A percentile compares a stretch with the other conserved stretches of the same genome.
Conservation (phyloP, 257 asterid species). For the Echium plantagineum region DNA sequence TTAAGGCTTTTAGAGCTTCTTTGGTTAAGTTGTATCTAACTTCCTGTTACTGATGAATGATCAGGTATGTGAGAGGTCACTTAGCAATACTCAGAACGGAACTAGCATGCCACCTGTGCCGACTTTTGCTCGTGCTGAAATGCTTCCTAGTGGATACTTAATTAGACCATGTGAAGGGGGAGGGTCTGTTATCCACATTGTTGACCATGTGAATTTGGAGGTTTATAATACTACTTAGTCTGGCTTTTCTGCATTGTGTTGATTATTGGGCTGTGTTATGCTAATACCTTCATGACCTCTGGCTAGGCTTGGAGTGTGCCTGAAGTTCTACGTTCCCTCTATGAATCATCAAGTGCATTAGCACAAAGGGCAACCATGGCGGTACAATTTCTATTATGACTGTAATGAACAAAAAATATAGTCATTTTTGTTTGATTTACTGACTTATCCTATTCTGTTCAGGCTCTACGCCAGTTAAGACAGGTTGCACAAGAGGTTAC, state of each 20-base stretch:
- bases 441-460: slow-evolving; percentile 6
- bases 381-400: slow-evolving; percentile 24
- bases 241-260: not conserved
- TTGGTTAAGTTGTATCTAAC: not conserved
- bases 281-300: not conserved
- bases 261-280: not conserved
- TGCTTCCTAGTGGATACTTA: slow-evolving; percentile 80
- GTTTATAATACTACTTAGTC: slow-evolving; percentile 16
- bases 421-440: slow-evolving; percentile 1
- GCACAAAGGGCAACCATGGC: slow-evolving; percentile 79
- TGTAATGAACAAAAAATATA: not conserved
- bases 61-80: slow-evolving; percentile 87
- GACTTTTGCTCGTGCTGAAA: slow-evolving; percentile 78
- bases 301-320: slow-evolving; percentile 75
- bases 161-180: slow-evolving; percentile 92
- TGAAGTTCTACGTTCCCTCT: slow-evolving; percentile 82
- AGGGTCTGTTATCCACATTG: slow-evolving; percentile 82
- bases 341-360: slow-evolving; percentile 67
- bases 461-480: slow-evolving; percentile 86
- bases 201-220: slow-evolving; percentile 83
- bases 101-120: slow-evolving; percentile 80
- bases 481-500: slow-evolving; percentile 77
- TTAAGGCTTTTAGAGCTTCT: not conserved
- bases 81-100: slow-evolving; percentile 71
- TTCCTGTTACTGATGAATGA: slow-evolving; percentile 6